Evolutionary conservation across 1,284 basidiomycete genomes (phyloP), one percentile per base, ranked within the genome.

Genomic region (Neonothopanus nambi): DNA sequence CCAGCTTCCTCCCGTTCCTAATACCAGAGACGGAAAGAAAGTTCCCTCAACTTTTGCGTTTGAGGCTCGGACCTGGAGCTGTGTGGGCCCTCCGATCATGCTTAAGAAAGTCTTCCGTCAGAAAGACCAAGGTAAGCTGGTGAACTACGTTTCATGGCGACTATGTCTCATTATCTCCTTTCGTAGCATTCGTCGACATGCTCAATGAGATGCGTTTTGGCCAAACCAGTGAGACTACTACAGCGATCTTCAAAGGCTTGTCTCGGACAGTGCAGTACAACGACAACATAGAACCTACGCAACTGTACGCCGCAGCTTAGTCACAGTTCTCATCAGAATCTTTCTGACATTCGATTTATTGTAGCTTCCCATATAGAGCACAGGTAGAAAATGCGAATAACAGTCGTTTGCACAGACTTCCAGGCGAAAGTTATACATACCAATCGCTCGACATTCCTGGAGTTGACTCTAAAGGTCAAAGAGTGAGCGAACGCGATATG

Each of bases 161-260:
- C 23, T 23, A 54, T 33, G 38, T 40, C 35, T 42, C 33, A 48
- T 44, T 47, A 38, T 35, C 28, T 49, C 52, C 24, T 15, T 12
- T 38, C 48, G 18, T 61, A 93, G 92, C 78, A 20, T 95, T 97
- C 65, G 82, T 95, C 52, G 78, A 89, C 65, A 93, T 96, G 86
- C 77, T 97, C 43, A 95, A 94, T 67, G 89, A 93, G 63, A 93
- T 96, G 91, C 84, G 94, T 18, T 92, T 89, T 58, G 94, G 94
- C 3, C 67, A 66, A n/a, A 70, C 95, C 51, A 74, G 81, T 6
- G 58, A 67, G 6, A 66, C 71, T 5, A 88, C 88, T 0, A 80
- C 88, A 51, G 54, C 67, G 5, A 78, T 75, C 21, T 94, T 95
- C 73, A 75, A 73, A 51, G 64, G 69, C 1, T 73, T 96, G 6